Conservation (phyloP, 2,329 filamentous ascomycete genomes). For the Nannizziopsis arthrosporioides region DNA sequence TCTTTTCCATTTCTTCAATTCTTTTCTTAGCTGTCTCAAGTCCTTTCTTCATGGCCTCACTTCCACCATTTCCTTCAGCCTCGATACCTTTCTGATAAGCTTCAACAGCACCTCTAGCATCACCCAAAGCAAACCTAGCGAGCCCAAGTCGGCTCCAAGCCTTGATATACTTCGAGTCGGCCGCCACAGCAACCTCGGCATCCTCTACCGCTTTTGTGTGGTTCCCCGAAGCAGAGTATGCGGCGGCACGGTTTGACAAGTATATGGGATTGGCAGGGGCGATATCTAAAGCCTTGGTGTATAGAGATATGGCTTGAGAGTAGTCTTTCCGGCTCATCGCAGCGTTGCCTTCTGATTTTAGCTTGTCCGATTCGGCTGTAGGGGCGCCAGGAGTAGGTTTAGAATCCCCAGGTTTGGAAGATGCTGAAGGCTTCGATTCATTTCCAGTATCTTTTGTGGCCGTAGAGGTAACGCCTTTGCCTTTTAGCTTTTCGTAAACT, state of each 20-base stretch:
- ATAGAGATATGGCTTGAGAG: slow-evolving; percentile 64
- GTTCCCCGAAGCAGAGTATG: slow-evolving; percentile 72
- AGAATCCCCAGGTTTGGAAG: slow-evolving; percentile 16
- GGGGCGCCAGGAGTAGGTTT: slow-evolving; percentile 21
- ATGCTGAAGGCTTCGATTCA: slow-evolving; percentile 32
- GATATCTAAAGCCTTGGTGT: slow-evolving; percentile 73
- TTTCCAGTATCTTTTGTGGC: slow-evolving; percentile 32
- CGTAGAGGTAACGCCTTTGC: slow-evolving; percentile 41
- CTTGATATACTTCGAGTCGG: slow-evolving; percentile 91
- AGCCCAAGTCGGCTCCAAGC: slow-evolving; percentile 91
- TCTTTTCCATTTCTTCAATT: slow-evolving; percentile 63
- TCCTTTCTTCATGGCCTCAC: slow-evolving; percentile 94
- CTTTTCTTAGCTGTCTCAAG: slow-evolving; percentile 84
- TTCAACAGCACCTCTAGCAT: slow-evolving; percentile 84
- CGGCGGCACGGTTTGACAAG: slow-evolving; percentile 92
- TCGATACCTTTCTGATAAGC: slow-evolving; percentile 90
- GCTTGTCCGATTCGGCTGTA: slow-evolving; percentile 57
- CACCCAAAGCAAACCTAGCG: slow-evolving; percentile 80
- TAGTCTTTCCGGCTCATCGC: slow-evolving; percentile 96
- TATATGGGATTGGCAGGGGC: slow-evolving; percentile 85
- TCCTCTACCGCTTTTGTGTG: slow-evolving; percentile 76
- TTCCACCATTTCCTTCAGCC: slow-evolving; percentile 84
- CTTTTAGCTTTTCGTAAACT: slow-evolving; percentile 90
- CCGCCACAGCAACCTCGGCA: slow-evolving; percentile 76
- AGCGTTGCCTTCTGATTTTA: slow-evolving; percentile 86